Evolutionary conservation across 306 rosid genomes (phyloP).

Genomic region (Delonix regia): DNA sequence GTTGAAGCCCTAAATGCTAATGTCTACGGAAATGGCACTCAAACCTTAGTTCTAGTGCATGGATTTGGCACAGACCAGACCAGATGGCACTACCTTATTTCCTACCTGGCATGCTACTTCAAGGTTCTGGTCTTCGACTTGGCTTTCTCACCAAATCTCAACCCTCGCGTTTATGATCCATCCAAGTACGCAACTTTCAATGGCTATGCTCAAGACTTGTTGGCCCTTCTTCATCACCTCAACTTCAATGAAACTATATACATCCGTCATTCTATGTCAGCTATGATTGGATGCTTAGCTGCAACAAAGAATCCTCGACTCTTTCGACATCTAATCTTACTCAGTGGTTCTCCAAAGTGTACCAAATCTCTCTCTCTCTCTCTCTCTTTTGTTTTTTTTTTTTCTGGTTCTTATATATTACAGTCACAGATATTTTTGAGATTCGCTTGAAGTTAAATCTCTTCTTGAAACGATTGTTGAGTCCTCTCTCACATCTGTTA

Average conservation of each 20-base stretch:
- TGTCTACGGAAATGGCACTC: constrained; percentile 55
- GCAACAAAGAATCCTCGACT: constrained; percentile 52
- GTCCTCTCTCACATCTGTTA: no score
- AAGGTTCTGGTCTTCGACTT: constrained; percentile 59
- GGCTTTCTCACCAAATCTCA: constrained; percentile 52
- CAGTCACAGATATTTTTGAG: no score
- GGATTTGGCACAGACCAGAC: constrained; percentile 55
- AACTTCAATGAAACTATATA: constrained; percentile 44
- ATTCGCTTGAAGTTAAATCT: no score
- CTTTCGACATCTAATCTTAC: constrained; percentile 50
- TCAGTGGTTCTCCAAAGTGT: constrained; percentile 59
- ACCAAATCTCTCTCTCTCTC: no score
- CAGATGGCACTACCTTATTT: constrained; percentile 50
- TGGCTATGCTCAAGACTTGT: constrained; percentile 52
- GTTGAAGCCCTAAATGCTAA: constrained; percentile 47
- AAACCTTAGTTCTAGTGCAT: constrained; percentile 55
- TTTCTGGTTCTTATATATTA: no score
- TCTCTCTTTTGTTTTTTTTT: no score
- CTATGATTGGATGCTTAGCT: constrained; percentile 60
- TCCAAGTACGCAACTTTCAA: constrained; percentile 47
- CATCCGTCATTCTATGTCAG: constrained; percentile 63
- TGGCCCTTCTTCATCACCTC: constrained; percentile 59
- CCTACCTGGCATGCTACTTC: constrained; percentile 56
- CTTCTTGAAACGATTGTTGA: no score
- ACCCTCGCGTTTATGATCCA: constrained; percentile 31